Conservation (phyloP, 2,329 filamentous ascomycete species). For the Dactylellina sp. region DNA sequence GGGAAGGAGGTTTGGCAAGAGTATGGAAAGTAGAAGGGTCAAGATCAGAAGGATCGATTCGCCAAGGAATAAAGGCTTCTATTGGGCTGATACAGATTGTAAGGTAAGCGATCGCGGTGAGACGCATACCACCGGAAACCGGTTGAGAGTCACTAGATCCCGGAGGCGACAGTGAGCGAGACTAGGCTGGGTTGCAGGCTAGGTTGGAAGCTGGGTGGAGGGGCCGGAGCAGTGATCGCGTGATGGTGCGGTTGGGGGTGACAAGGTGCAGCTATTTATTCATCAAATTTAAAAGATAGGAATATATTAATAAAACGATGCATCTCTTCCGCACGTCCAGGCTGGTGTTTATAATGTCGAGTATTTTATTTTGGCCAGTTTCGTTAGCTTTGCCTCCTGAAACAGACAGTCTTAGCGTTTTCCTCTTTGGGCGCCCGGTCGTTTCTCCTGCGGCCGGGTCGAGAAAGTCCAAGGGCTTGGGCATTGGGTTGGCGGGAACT, state of each 20-base stretch:
- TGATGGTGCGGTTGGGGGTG: too few species aligned
- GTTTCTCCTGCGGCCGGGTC: too few species aligned
- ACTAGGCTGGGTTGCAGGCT: too few species aligned
- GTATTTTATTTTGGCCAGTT: not conserved
- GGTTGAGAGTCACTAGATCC: slow-evolving; percentile 7
- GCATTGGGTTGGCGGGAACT: too few species aligned
- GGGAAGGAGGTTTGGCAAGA: slow-evolving; percentile 18
- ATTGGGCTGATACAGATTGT: slow-evolving; percentile 19
- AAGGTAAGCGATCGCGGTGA: slow-evolving; percentile 30
- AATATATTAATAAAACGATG: too few species aligned
- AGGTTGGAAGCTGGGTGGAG: not conserved
- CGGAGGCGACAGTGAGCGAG: not conserved
- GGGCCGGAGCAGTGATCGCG: too few species aligned
- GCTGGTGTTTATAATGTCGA: too few species aligned
- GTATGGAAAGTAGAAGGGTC: slow-evolving; percentile 32
- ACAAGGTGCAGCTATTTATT: too few species aligned
- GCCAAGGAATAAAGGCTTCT: slow-evolving; percentile 50
- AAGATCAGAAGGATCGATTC: slow-evolving; percentile 30
- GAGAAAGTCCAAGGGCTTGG: too few species aligned
- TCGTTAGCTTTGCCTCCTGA: slow-evolving; percentile 3
- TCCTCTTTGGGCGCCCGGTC: not conserved
- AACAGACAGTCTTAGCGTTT: not conserved
- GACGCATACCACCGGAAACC: slow-evolving; percentile 47
- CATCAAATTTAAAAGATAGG: too few species aligned
- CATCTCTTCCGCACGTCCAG: too few species aligned